phyloP scores from a whole-genome alignment of 2,329 filamentous ascomycete species.

The Harringtonia aguacate region DNA sequence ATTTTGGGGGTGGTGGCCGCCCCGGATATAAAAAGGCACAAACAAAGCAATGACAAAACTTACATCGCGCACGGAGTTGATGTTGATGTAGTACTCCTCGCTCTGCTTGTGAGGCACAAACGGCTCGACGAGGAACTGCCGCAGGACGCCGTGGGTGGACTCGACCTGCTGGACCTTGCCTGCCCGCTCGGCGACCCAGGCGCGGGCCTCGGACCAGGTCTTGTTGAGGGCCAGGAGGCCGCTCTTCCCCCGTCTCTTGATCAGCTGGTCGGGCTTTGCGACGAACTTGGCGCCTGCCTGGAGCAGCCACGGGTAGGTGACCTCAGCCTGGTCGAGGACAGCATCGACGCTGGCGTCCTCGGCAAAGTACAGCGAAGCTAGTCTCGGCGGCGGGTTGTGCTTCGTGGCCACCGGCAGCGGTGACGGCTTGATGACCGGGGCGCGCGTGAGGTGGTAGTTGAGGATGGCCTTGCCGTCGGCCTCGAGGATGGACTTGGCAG shows the following conservation, averaged over 20 bases:
- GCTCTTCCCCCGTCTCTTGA: conserved; percentile 99
- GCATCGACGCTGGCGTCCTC: conserved; percentile 74
- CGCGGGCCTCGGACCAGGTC: conserved; percentile 86
- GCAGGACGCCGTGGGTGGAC: conserved; percentile 76
- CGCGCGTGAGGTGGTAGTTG: conserved; percentile 99
- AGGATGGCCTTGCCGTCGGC: conserved; percentile 99
- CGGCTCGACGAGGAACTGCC: conserved; percentile 95
- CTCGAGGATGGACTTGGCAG: conserved; percentile 95
- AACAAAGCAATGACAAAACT: conserved; percentile 30
- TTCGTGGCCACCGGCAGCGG: conserved; percentile 73
- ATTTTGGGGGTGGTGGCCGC: too few relatives aligned
- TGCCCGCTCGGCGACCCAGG: conserved; percentile 87
- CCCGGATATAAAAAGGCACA: neutral
- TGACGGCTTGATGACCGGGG: conserved; percentile 94
- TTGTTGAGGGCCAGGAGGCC: conserved; percentile 95
- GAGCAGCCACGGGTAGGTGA: conserved; percentile 93
- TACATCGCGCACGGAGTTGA: conserved; percentile 99
- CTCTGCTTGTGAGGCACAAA: conserved; percentile 92
- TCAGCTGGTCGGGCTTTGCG: conserved; percentile 98
- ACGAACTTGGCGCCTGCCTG: conserved; percentile 80
- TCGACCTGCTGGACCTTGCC: conserved; percentile 91
- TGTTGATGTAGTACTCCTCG: conserved; percentile 99
- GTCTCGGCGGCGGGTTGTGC: conserved; percentile 86
- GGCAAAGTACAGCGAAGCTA: conserved; percentile 87
- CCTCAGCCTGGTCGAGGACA: conserved; percentile 89